Percentiles rank a stretch among this genome's conserved stretches.
Conservation (phyloP, 2,329 filamentous ascomycete species). For the Xylogone sp. region DNA sequence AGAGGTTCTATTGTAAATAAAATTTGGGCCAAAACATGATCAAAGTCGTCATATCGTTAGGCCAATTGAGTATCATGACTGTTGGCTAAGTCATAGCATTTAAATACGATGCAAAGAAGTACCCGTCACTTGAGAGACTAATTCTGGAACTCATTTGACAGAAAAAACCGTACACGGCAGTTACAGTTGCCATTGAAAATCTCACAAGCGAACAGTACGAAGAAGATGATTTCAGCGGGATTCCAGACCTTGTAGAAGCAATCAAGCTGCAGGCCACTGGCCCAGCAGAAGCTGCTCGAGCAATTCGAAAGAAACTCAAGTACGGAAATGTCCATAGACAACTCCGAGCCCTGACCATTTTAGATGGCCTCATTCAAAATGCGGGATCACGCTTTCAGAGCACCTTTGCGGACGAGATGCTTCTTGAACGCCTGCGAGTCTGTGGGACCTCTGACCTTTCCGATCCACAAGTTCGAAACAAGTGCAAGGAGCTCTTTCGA, state of each 20-base stretch:
- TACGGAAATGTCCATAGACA: slow-evolving; percentile 95
- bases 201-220: slow-evolving; percentile 87
- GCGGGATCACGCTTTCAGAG: slow-evolving; percentile 84
- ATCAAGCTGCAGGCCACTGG: slow-evolving; percentile 86
- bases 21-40: too few relatives aligned
- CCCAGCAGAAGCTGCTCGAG: slow-evolving; percentile 83
- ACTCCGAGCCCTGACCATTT: slow-evolving; percentile 78
- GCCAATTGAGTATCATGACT: too few relatives aligned
- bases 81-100: too few relatives aligned
- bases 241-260: slow-evolving; percentile 91
- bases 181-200: slow-evolving; percentile 88
- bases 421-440: slow-evolving; percentile 86
- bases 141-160: slow-evolving; percentile 25
- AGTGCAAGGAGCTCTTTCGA: slow-evolving; percentile 81
- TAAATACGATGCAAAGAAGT: too few relatives aligned
- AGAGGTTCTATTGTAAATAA: too few relatives aligned
- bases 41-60: too few relatives aligned
- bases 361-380: slow-evolving; percentile 94
- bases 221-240: slow-evolving; percentile 86
- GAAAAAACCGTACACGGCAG: slow-evolving; percentile 88
- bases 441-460: slow-evolving; percentile 82
- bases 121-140: too few relatives aligned
- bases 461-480: slow-evolving; percentile 80
- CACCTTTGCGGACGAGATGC: slow-evolving; percentile 82
- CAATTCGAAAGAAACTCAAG: slow-evolving; percentile 96